Evolutionary conservation across 2,329 filamentous ascomycete species (phyloP), one percentile per base, ranked within the genome.

Genomic region (Fusarium irregulare): DNA sequence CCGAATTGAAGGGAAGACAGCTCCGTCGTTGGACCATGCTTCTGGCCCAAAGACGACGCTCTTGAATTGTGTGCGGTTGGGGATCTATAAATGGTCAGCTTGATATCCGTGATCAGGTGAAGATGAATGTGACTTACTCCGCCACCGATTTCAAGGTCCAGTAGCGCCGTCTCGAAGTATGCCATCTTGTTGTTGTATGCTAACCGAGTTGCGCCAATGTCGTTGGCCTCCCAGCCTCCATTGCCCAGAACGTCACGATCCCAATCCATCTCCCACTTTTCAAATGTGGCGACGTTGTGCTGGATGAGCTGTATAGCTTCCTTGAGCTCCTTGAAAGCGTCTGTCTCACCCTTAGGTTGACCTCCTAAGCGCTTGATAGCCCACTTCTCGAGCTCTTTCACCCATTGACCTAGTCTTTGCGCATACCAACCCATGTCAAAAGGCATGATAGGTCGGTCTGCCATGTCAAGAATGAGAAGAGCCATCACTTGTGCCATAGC

Each of bases 61-160:
- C 80, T 97, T 97, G 85, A 94, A 99, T 81, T 98, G 96, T 7
- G 92, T 92, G 70, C 95, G 90, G 73, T 93, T 93, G 41, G 93
- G 92, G 7, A 97, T 87, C 92, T 94, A n/a, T 30, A 60, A 11
- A 9, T 53, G 59, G 71, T 76, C 53, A 74, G 60, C 41, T 28
- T 37, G 4, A 10, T 49, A 49, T 20, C 25, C 27, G n/a, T 27
- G 21, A 18, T 47, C 42, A 30, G 25, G 21, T 56, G 32, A 16
- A 32, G 13, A 51, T n/a, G 30, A 48, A 58, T 44, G 9, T 44
- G 18, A 89, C 92, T 85, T 87, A 97, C 92, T 63, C 94, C 94
- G 68, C 89, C 91, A 40, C 84, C 89, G 21, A 84, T 79, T 44
- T 91, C 89, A 54, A 94, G 77, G 81, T 99, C 96, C 28, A 98